Base-by-base conservation (phyloP, 148 eudicot species). In the Persicaria maculosa region DNA sequence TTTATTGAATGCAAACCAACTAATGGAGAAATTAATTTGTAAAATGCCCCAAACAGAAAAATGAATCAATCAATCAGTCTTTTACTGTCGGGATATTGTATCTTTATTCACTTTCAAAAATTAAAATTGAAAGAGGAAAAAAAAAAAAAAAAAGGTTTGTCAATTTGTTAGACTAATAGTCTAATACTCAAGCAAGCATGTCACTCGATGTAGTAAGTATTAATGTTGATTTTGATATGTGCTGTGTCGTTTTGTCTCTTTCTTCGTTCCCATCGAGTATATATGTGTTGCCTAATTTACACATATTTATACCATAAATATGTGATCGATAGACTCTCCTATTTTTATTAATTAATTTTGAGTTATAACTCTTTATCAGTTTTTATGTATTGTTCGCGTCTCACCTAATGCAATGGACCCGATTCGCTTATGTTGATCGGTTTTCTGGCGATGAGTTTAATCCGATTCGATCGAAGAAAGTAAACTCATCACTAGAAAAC, bases 11-110 rank as follows among this genome's bases (percentile, higher is more conserved):
- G 22, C 67, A 59, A 59, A 59, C 22, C 67, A 52, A 4, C 6
- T 61, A 3, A 31, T 61, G 44, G 31, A 5, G 31, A 11, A 61
- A 9, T 17, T 17, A 17, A 9, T 9, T 22, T 0, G 25, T 36
- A 65, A 71, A 71, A 19, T 9, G 73, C 53, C 53, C 17, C 31
- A 46, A 71, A 71, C 53, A 71, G 73, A 22, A 22, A 71, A 71
- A 71, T 68, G 43, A 68, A 44, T 71, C 73, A 71, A 71, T 71
- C 73, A 71, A 71, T 46, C 53, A 71, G 54, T 71, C 73, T 65
- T 40, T 65, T 65, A 65, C 70, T 65, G 70, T 65, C 70, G 70
- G 70, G 47, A 65, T 22, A 22, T 65, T 65, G 19, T n/a, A 65
- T 40, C 69, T 11, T 5, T 11, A 14, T 64, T 64, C 45, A 64